These are phyloP conservation scores for Pestalotiopsis sp. DNA, from an alignment of 2,329 filamentous ascomycete genomes.

Conservation along the genomic window DNA sequence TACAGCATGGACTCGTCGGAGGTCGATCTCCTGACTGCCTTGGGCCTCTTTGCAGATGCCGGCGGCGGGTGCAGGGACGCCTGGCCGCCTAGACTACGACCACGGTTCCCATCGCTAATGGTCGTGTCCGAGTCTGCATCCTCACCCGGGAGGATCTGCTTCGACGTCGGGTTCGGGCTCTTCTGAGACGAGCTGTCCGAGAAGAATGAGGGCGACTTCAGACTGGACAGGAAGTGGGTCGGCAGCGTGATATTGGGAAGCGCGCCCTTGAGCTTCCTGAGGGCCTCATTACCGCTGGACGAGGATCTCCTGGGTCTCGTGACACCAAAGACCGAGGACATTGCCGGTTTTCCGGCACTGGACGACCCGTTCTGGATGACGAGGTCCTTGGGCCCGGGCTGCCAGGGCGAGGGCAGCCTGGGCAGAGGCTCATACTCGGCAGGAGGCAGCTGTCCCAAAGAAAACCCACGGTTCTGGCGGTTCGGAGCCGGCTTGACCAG, in stretches of 20 bases:
- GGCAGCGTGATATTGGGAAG: constrained; percentile 58
- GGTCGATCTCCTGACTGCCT: constrained; percentile 58
- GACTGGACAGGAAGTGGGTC: constrained; percentile 37
- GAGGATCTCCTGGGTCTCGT: constrained; percentile 51
- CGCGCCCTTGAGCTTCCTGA: constrained; percentile 59
- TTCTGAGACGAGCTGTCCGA: constrained; percentile 35
- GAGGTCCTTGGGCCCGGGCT: constrained; percentile 41
- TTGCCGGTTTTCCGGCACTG: constrained; percentile 31
- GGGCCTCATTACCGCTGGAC: constrained; percentile 58
- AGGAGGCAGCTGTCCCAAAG: constrained; percentile 28
- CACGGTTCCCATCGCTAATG: not conserved
- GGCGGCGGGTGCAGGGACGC: constrained; percentile 23
- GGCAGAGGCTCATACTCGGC: constrained; percentile 17
- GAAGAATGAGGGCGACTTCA: constrained; percentile 40
- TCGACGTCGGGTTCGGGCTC: constrained; percentile 22
- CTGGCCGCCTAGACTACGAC: not conserved
- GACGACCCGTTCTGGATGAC: constrained; percentile 33
- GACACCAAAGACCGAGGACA: constrained; percentile 50
- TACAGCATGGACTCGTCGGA: constrained; percentile 82
- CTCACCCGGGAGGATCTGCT: constrained; percentile 20
- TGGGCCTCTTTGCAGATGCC: constrained; percentile 28
- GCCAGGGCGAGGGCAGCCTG: constrained; percentile 40
- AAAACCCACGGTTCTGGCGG: constrained; percentile 29
- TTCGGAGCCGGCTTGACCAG: constrained; percentile 12
- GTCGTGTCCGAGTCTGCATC: constrained; percentile 20